These are phyloP conservation scores for Mycosarcoma mackinlayi DNA, from an alignment of 1,284 basidiomycete genomes.

Conservation along the genomic window DNA sequence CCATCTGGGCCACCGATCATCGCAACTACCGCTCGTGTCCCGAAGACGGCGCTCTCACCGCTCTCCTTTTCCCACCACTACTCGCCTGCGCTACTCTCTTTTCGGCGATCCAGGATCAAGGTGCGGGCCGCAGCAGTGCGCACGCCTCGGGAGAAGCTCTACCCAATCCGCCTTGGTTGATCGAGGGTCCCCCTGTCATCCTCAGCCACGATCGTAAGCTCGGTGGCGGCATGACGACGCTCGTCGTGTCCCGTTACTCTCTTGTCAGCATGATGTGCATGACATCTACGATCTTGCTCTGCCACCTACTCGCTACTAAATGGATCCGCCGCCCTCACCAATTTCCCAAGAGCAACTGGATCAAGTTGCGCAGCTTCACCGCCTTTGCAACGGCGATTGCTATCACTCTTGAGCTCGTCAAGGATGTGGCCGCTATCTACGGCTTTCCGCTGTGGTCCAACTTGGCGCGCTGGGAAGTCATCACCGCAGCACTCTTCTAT, in stretches of 20 bases:
- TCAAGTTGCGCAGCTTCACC: conserved; percentile 67
- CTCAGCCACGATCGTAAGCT: conserved; percentile 40
- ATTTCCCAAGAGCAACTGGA: conserved; percentile 63
- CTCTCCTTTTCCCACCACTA: conserved; percentile 53
- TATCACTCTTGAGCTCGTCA: conserved; percentile 61
- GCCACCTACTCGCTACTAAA: conserved; percentile 51
- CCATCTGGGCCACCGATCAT: conserved; percentile 61
- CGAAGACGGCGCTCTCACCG: conserved; percentile 58
- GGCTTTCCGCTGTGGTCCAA: conserved; percentile 62
- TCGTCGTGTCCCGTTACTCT: conserved; percentile 52
- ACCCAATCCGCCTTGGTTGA: conserved; percentile 42
- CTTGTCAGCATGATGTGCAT: conserved; percentile 56
- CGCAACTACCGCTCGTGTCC: conserved; percentile 55
- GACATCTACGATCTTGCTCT: conserved; percentile 49
- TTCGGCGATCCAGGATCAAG: conserved; percentile 47
- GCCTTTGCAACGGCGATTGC: conserved; percentile 66
- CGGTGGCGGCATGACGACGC: conserved; percentile 36
- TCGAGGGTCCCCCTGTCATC: conserved; percentile 52
- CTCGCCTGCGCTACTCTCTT: conserved; percentile 53
- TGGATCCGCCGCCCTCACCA: conserved; percentile 48
- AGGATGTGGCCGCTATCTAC: conserved; percentile 57
- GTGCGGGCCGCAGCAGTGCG: conserved; percentile 42
- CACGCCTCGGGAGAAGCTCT: conserved; percentile 47
- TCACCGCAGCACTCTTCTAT: conserved; percentile 82
- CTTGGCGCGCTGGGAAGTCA: conserved; percentile 73